Percentiles rank a stretch among this genome's conserved stretches.
phyloP scores from a whole-genome alignment of 371 early-diverging fungal genomes.

The Mucor velutinosus region DNA sequence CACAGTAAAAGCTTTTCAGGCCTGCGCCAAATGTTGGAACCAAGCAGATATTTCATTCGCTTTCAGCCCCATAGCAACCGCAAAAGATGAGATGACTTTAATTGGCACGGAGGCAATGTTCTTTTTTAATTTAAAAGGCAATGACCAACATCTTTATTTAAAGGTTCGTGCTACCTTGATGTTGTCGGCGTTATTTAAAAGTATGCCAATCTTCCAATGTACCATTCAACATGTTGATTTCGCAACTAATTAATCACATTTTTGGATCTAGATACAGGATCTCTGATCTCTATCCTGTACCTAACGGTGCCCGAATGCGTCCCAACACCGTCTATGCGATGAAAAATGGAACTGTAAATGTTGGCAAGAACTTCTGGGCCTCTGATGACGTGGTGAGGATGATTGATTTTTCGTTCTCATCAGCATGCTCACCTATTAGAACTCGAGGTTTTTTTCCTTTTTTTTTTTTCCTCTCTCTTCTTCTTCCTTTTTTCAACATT shows the following conservation, averaged over 20 bases:
- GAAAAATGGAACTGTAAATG: background rate
- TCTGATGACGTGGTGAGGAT: background rate
- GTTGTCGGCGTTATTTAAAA: conserved; percentile 4
- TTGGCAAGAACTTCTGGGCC: background rate
- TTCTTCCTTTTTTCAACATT: background rate
- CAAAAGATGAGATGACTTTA: background rate
- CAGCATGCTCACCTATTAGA: conserved; percentile 3
- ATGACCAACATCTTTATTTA: conserved; percentile 1
- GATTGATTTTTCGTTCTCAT: background rate
- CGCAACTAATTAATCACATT: background rate
- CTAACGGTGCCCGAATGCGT: background rate
- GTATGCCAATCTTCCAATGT: background rate
- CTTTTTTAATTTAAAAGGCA: background rate
- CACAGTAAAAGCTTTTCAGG: background rate
- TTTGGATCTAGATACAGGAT: background rate
- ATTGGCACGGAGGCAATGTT: conserved; percentile 1
- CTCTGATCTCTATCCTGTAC: background rate
- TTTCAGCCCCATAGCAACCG: background rate
- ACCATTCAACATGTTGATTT: background rate
- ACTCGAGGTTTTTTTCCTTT: conserved; percentile 8
- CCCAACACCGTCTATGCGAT: background rate
- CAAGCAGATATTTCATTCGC: background rate
- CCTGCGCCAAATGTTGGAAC: background rate
- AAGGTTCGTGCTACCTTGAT: background rate
- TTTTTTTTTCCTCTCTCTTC: conserved; percentile 1